A percentile compares a stretch with the other conserved stretches of the same genome.
Evolutionary conservation across 1,284 basidiomycete species (phyloP).

Genomic region (Cystobasidium slooffiae): DNA sequence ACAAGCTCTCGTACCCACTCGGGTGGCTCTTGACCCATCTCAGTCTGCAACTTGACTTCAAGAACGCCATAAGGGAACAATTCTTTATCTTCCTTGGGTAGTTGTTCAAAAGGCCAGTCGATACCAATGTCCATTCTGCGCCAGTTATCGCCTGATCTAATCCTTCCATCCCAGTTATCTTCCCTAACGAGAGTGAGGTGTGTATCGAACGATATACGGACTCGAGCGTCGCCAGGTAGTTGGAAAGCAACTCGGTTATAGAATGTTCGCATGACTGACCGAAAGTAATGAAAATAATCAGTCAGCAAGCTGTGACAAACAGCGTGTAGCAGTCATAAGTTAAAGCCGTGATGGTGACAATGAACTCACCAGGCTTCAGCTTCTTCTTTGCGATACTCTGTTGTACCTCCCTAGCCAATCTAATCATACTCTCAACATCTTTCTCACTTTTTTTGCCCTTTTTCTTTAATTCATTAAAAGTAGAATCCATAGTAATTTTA

Average conservation of each 20-base stretch:
- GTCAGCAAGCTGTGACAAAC: too few species aligned
- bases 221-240: slow-evolving; percentile 94
- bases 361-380: slow-evolving; percentile 71
- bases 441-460: slow-evolving; percentile 90
- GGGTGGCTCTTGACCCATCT: slow-evolving; percentile 93
- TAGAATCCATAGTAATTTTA: slow-evolving; percentile 90
- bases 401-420: slow-evolving; percentile 94
- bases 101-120: slow-evolving; percentile 74
- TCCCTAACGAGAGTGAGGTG: slow-evolving; percentile 92
- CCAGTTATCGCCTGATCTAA: slow-evolving; percentile 86
- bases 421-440: slow-evolving; percentile 93
- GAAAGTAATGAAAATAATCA: neutral
- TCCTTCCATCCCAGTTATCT: slow-evolving; percentile 90
- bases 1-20: slow-evolving; percentile 96
- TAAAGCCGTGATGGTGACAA: too few species aligned
- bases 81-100: slow-evolving; percentile 81
- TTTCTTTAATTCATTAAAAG: slow-evolving; percentile 84
- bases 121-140: slow-evolving; percentile 78
- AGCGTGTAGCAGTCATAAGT: too few species aligned
- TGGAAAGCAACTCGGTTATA: slow-evolving; percentile 99
- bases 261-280: slow-evolving; percentile 90
- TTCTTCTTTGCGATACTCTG: slow-evolving; percentile 85
- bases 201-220: slow-evolving; percentile 97
- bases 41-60: slow-evolving; percentile 97
- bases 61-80: slow-evolving; percentile 90